These are phyloP conservation scores for Dioscorea cayenensis DNA, from an alignment of 116 monocot genomes.

Conservation along the genomic window DNA sequence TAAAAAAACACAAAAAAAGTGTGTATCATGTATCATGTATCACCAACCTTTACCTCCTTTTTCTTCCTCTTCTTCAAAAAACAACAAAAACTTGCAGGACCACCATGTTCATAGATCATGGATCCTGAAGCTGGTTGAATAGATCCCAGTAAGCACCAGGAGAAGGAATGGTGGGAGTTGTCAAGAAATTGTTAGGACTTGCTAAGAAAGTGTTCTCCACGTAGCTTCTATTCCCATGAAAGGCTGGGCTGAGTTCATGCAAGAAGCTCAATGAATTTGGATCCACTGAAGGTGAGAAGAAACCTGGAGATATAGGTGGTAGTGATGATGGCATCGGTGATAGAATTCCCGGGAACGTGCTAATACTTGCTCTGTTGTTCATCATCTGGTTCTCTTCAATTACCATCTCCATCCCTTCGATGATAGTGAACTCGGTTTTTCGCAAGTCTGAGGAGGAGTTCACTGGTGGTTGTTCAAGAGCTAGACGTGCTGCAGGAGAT, in stretches of 20 bases:
- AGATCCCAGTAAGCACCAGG: conserved; percentile 23
- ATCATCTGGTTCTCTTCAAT: not conserved
- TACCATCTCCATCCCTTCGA: not conserved
- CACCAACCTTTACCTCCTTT: too few species aligned
- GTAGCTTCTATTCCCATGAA: conserved; percentile 6
- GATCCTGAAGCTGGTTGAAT: conserved; percentile 8
- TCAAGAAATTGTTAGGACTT: conserved; percentile 20
- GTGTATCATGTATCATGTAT: too few species aligned
- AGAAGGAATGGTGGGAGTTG: conserved; percentile 19
- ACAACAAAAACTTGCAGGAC: too few species aligned
- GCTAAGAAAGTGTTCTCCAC: conserved; percentile 6
- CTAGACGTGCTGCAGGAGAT: conserved; percentile 32
- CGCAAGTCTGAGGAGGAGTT: not conserved
- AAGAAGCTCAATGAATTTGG: conserved; percentile 23
- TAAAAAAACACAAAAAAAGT: too few species aligned
- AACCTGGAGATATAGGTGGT: conserved; percentile 26
- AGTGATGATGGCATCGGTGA: conserved; percentile 44
- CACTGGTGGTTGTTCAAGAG: conserved; percentile 23
- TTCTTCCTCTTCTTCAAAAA: too few species aligned
- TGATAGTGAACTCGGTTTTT: not conserved
- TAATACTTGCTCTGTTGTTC: not conserved
- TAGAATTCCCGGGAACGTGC: conserved; percentile 30
- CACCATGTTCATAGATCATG: not conserved
- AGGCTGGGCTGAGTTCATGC: conserved; percentile 44
- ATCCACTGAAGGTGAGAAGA: conserved; percentile 45